Percentiles rank a stretch among this genome's conserved stretches.
phyloP scores from a whole-genome alignment of 495 filamentous ascomycete genomes.

The Aspergillus heteromorphus region DNA sequence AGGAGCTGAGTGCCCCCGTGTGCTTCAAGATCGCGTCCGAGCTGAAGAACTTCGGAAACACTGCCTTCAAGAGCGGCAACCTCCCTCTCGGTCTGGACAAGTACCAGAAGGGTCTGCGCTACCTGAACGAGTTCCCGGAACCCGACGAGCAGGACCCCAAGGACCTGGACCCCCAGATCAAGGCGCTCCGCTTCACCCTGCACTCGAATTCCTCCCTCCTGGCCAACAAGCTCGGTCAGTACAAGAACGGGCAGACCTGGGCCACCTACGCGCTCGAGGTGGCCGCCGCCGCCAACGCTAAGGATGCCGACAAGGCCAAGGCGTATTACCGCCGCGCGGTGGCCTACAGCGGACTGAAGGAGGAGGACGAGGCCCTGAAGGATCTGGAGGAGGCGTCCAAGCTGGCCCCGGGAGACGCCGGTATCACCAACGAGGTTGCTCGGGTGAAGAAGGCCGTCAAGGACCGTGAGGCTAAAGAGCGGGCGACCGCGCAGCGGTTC shows the following conservation, averaged over 20 bases:
- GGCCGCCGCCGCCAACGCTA: conserved; percentile 45
- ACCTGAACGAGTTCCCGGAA: conserved; percentile 82
- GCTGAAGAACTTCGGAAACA: conserved; percentile 88
- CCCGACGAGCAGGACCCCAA: conserved; percentile 58
- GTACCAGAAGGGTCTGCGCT: conserved; percentile 96
- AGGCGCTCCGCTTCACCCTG: conserved; percentile 67
- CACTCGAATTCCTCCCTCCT: conserved; percentile 76
- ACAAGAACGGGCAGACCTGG: conserved; percentile 59
- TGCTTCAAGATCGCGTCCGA: conserved; percentile 68
- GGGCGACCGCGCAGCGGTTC: conserved; percentile 82
- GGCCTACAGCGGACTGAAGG: conserved; percentile 68
- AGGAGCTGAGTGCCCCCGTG: conserved; percentile 52
- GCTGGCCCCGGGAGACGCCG: conserved; percentile 71
- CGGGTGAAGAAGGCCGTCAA: conserved; percentile 69
- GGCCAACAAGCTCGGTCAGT: conserved; percentile 72
- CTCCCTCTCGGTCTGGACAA: conserved; percentile 72
- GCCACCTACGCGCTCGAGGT: conserved; percentile 72
- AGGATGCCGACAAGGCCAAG: conserved; percentile 80
- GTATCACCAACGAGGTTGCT: conserved; percentile 66
- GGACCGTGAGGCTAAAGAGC: conserved; percentile 76
- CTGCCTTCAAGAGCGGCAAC: conserved; percentile 78
- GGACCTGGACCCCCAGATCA: conserved; percentile 61
- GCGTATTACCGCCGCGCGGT: conserved; percentile 76
- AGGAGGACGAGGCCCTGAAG: conserved; percentile 76
- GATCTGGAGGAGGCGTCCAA: conserved; percentile 72